These are phyloP conservation scores for Metschnikowia henanensis DNA, from an alignment of 805 yeast genomes.

Conservation along the genomic window DNA sequence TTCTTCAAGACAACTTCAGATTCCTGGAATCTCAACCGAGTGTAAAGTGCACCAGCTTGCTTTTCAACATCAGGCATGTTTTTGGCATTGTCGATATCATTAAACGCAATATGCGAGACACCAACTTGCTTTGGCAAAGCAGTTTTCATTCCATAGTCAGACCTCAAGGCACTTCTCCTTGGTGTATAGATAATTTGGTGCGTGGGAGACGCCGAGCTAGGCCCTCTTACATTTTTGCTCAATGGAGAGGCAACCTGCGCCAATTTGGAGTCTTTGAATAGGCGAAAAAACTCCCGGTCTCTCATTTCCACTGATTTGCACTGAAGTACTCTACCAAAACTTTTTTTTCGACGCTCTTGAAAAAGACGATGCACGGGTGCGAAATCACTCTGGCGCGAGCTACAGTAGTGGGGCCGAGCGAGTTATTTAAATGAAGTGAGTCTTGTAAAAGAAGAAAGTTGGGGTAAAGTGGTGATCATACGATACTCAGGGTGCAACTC, in stretches of 20 bases:
- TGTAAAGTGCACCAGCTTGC: conserved; percentile 57
- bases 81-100: conserved; percentile 65
- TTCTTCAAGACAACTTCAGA: conserved; percentile 51
- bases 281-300: conserved; percentile 19
- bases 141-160: conserved; percentile 76
- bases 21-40: conserved; percentile 67
- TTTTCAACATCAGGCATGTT: conserved; percentile 73
- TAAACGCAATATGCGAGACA: conserved; percentile 57
- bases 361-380: conserved; percentile 17
- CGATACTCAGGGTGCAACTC: neutral
- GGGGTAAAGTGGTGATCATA: neutral
- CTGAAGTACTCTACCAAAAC: neutral
- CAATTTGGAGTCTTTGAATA: conserved; percentile 41
- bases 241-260: conserved; percentile 47
- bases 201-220: conserved; percentile 47
- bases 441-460: too few relatives aligned
- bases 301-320: conserved; percentile 11
- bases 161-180: conserved; percentile 58
- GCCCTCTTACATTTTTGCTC: conserved; percentile 30
- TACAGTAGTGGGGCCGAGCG: neutral
- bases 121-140: conserved; percentile 64
- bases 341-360: neutral
- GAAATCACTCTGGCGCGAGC: neutral
- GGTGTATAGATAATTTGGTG: conserved; percentile 75
- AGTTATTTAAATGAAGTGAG: too few relatives aligned